Evolutionary conservation across 441 rosid genomes (phyloP).

Genomic region (Adansonia rubrostipa): DNA sequence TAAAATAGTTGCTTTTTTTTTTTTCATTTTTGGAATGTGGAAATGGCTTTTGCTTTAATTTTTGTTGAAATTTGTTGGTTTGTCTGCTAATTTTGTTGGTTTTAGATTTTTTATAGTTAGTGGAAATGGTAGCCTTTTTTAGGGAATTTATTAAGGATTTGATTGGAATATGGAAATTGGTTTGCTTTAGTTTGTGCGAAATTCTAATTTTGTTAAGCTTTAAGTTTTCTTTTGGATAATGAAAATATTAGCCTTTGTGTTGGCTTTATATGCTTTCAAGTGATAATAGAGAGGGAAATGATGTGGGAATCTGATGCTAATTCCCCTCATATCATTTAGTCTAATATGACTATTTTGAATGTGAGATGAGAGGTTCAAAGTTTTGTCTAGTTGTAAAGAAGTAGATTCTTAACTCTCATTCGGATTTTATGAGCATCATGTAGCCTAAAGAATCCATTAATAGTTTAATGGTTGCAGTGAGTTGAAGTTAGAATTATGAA

Average conservation of each 20-base stretch:
- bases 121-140: background rate
- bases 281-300: background rate
- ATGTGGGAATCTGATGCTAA: background rate
- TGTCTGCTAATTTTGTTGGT: background rate
- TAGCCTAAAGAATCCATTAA: background rate
- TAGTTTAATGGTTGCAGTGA: background rate
- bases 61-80: background rate
- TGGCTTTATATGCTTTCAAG: background rate
- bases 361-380: slow-evolving; percentile 9
- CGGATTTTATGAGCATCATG: background rate
- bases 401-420: background rate
- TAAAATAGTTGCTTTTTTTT: too few species aligned
- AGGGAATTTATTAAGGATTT: background rate
- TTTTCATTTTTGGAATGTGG: background rate
- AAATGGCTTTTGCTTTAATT: background rate
- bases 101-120: background rate
- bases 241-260: background rate
- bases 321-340: background rate
- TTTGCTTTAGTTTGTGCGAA: background rate
- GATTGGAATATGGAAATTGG: background rate
- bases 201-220: background rate
- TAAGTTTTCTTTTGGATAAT: background rate
- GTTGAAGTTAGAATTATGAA: background rate
- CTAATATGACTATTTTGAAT: background rate
- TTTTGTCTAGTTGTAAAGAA: background rate